Conservation (phyloP, 495 filamentous ascomycete species). For the Hyphodiscus hymeniophilus region DNA sequence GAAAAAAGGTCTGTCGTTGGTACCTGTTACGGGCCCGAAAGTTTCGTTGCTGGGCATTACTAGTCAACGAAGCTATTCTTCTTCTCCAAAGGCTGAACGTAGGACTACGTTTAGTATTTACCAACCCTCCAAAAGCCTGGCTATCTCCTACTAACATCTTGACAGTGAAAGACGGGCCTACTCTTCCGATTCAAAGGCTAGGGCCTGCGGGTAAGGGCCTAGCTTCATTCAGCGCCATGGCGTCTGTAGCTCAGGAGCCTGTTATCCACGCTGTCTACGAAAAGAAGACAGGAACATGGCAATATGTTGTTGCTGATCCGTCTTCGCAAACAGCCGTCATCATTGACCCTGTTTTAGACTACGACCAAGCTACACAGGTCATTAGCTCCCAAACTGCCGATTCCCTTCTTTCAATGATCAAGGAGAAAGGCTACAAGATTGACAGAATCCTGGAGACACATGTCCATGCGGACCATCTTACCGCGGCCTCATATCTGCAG, state of each 20-base stretch:
- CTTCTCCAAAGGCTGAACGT: too few relatives aligned
- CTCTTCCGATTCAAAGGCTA: too few relatives aligned
- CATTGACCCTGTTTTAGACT: slow-evolving; percentile 54
- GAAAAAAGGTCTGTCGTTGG: too few relatives aligned
- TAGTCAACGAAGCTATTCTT: too few relatives aligned
- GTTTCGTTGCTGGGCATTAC: too few relatives aligned
- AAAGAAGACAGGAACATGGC: slow-evolving; percentile 41
- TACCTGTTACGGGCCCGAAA: too few relatives aligned
- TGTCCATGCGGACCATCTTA: slow-evolving; percentile 56
- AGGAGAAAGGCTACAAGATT: slow-evolving; percentile 20
- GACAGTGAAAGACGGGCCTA: too few relatives aligned
- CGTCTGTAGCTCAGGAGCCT: neutral
- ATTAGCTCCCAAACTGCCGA: slow-evolving; percentile 43
- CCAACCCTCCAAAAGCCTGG: too few relatives aligned
- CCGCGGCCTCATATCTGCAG: slow-evolving; percentile 47
- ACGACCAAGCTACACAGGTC: slow-evolving; percentile 35
- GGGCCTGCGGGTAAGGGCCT: too few relatives aligned
- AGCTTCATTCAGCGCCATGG: neutral
- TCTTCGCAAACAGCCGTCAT: slow-evolving; percentile 37
- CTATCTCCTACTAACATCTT: too few relatives aligned
- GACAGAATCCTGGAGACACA: slow-evolving; percentile 49
- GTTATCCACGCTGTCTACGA: slow-evolving; percentile 26
- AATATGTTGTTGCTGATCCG: slow-evolving; percentile 50
- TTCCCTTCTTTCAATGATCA: neutral
- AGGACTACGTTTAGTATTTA: too few relatives aligned